These are phyloP conservation scores for Thalassiosira profunda DNA, from an alignment of 108 stramenopile genomes.

Conservation along the genomic window DNA sequence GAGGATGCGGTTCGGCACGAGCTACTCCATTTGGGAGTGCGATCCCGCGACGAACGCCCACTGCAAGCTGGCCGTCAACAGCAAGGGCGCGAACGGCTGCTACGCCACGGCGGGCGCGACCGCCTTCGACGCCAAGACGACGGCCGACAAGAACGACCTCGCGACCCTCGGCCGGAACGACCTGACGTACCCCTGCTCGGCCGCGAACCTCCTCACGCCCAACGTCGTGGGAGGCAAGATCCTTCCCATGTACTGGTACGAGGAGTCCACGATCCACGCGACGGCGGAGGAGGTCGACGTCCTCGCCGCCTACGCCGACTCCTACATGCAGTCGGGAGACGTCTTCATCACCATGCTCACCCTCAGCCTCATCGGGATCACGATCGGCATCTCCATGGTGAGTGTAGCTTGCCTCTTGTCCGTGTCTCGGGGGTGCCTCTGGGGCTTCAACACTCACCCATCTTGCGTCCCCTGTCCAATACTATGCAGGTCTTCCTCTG, in stretches of 20 bases:
- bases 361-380: no score
- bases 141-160: slow-evolving; percentile 33
- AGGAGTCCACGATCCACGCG: slow-evolving; percentile 37
- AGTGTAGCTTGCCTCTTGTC: no score
- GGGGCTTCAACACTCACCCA: no score
- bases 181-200: slow-evolving; percentile 52
- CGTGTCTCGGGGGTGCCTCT: no score
- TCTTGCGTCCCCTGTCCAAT: no score
- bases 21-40: slow-evolving; percentile 62
- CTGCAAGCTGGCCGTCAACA: slow-evolving; percentile 35
- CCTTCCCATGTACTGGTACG: slow-evolving; percentile 33
- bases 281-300: slow-evolving; percentile 37
- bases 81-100: slow-evolving; percentile 29
- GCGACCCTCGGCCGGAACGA: slow-evolving; percentile 22
- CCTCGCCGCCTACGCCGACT: slow-evolving; percentile 15
- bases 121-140: slow-evolving; percentile 10
- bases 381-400: no score
- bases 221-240: slow-evolving; percentile 59
- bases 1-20: slow-evolving; percentile 53
- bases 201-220: slow-evolving; percentile 54
- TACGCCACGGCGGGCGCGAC: slow-evolving; percentile 28
- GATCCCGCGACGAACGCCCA: slow-evolving; percentile 49
- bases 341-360: slow-evolving; percentile 19
- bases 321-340: slow-evolving; percentile 19
- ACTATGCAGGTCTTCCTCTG: no score